phyloP scores from a whole-genome alignment of 306 rosid genomes.

The Fagus sylvatica region DNA sequence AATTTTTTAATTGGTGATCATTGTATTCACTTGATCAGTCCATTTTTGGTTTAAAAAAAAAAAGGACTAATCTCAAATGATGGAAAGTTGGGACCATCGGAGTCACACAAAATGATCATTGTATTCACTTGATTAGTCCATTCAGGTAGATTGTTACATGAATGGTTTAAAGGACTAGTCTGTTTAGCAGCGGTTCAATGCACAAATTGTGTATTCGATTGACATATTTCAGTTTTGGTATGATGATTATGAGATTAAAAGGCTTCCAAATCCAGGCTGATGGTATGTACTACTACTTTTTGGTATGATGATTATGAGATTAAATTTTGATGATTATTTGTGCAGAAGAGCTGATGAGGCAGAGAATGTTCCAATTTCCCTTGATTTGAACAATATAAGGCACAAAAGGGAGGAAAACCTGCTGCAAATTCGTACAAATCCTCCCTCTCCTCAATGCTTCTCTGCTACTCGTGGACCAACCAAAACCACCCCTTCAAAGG shows the following conservation, averaged over 20 bases:
- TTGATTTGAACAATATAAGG: constrained; percentile 52
- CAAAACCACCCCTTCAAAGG: constrained; percentile 46
- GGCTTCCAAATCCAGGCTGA: constrained; percentile 53
- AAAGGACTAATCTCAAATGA: no score
- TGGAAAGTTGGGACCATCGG: no score
- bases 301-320: neutral
- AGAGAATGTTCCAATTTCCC: constrained; percentile 60
- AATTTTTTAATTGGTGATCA: no score
- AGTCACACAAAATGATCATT: no score
- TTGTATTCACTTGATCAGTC: no score
- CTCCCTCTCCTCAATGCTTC: constrained; percentile 99
- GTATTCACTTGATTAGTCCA: no score
- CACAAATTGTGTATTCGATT: neutral
- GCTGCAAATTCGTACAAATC: constrained; percentile 73
- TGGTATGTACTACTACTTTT: constrained; percentile 47
- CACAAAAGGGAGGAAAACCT: constrained; percentile 44
- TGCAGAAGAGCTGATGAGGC: constrained; percentile 58
- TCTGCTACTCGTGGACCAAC: constrained; percentile 45
- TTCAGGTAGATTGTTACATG: no score
- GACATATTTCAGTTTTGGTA: no score
- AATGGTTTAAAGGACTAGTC: no score
- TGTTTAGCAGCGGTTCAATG: no score
- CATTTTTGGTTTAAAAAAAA: no score
- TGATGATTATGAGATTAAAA: neutral
- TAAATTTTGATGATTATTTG: constrained; percentile 16